Base-by-base conservation (phyloP, 1,284 basidiomycete species). In the Omphalotus olearius region DNA sequence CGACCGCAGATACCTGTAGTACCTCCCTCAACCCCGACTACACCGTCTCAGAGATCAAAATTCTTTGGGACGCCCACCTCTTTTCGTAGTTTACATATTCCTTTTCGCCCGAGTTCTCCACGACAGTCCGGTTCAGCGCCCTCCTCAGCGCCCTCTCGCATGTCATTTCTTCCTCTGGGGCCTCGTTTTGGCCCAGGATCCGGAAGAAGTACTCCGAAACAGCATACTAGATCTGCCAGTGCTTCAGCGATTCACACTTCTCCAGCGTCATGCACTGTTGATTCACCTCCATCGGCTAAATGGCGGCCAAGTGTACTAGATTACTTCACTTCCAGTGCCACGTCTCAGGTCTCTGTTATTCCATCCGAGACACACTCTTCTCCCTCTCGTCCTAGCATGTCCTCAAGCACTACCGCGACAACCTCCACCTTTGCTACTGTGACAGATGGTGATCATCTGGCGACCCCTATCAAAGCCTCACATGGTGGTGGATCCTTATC, bases 321-420 rank as follows among this genome's bases (percentile, higher is more conserved):
- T 13, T 79, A 84, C 56, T 84, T 85, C 62, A 66, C 74, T 18
- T 64, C 72, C 52, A 67, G 74, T 25, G 69, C 65, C 44, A 65
- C 62, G 16, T 71, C 68, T 54, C 71, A 69, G 56, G 58, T 64
- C 44, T 69, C 68, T 23, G 63, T 68, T 52, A 62, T 61, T 52
- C 66, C 60, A 52, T 67, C 72, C 10, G 75, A 78, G 50, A 63
- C 69, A 18, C 60, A 63, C 18, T 70, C 69, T 51, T 66, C 77
- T 28, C 77, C 72, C 41, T 79, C 84, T 23, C 76, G 85, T 26
- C 82, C 82, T 9, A 87, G 85, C 61, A 74, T 84, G 52, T 86
- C 83, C 37, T 87, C 85, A 16, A 75, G 72, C 9, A 72, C 45
- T 20, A 57, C 56, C 13, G 43, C 37, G n/a, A 51, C 38, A 1